Evolutionary conservation across 306 rosid species (phyloP), one percentile per base, ranked within the genome.

Genomic region (Corylus americana): DNA sequence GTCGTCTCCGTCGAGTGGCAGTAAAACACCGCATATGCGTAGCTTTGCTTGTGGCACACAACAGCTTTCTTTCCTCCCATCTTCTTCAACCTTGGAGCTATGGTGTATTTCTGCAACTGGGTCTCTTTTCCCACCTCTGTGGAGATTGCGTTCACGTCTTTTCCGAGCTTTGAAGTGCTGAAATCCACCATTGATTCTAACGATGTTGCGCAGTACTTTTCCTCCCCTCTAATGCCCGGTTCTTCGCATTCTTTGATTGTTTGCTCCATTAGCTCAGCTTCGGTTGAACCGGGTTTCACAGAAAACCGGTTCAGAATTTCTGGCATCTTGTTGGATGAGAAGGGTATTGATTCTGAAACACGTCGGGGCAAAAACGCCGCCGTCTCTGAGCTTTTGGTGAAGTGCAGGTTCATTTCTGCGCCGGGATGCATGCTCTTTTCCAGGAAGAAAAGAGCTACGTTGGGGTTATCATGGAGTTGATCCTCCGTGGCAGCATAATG

Each of bases 181-280:
- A 88, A 94, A 73, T 94, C 98, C 11, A 92, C 73, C 98, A 94
- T 92, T 0, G 97, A 92, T 66, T 94, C 98, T 1, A 94, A 79
- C 3, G 98, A 94, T 27, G 94, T 94, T 31, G 98, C 94, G 29
- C 98, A 94, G 6, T 83, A 91, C 72, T 88, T 91, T 12, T 92
- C 94, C 78, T 92, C 97, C 0, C 94, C 97, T 67, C 20, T 74
- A 0, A 85, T 76, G 0, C 79, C 71, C 0, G 70, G 45, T 0
- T 78, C 77, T 74, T 94, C 97, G 12, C 98, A 94, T 27, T 89
- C 91, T 20, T 84, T 10, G 4, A 94, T 76, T 0, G 98, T 91
- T 0, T 77, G 76, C 59, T 84, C 76, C 62, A 94, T 80, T 5
- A 25, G 7, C 13, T 69, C 77, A 0, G 91, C 90, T 22, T 92